Base-by-base conservation (phyloP, 129 eudicot genomes). In the Flaveria bidentis region DNA sequence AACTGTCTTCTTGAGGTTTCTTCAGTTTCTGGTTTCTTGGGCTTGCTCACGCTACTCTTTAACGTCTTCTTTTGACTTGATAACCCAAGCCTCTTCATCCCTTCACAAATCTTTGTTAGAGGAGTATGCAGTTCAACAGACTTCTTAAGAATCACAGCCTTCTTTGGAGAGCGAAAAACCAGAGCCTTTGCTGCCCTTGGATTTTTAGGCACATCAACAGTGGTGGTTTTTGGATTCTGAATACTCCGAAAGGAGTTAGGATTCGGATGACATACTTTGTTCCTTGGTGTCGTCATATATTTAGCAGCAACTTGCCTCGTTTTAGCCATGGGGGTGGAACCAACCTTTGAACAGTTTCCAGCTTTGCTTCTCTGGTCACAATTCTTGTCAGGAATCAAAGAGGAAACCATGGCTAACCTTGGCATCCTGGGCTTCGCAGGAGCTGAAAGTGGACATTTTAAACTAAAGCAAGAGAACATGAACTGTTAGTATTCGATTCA, bases 261-360 rank as follows among this genome's bases (percentile, higher is more conserved):
- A 53, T 86, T 84, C 5, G 83, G 84, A 71, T 33, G 51, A 78
- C 86, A 71, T 18, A 80, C 87, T 77, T 87, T 94, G 82, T 83
- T 87, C 85, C 96, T 87, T 42, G 94, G 93, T 57, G 99, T 91
- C 17, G 97, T 94, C 85, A 94, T 90, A 79, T 94, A 94, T 92
- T 91, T 94, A 25, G 99, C 87, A 26, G 99, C 91, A 69, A 94
- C 97, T 69, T 76, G 96, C 85, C 84, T 91, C n/a, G 83, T 76
- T 69, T 82, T 89, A 2, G 71, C 77, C 79, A 75, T 72, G 22
- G 96, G 97, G 56, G 98, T 86, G 15, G 89, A 80, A 65, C 65
- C 33, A 17, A 65, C 80, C 82, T 87, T 85, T 42, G 86, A 33
- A 76, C 72, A 68, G 53, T 84, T 76, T 53, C 72, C 69, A 5